Conservation (phyloP, 495 filamentous ascomycete species). For the Neurospora sp. region DNA sequence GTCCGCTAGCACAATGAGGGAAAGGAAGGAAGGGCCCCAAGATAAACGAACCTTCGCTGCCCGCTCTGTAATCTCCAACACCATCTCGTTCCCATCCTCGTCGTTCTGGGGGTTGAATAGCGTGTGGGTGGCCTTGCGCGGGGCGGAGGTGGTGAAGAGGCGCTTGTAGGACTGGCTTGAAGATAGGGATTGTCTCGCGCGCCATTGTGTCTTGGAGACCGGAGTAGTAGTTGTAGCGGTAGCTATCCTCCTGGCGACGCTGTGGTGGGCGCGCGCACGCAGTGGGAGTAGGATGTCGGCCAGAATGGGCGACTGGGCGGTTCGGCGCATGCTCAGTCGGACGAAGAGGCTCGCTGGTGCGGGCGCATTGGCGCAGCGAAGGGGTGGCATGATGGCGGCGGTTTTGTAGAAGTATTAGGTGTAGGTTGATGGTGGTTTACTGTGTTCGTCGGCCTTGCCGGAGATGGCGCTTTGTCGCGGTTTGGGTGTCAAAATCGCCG, state of each 20-base stretch:
- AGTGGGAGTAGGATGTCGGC: slow-evolving; percentile 25
- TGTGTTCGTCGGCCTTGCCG: slow-evolving; percentile 1
- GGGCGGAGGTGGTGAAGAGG: slow-evolving; percentile 22
- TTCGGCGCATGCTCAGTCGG: slow-evolving; percentile 25
- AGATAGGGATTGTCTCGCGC: not conserved
- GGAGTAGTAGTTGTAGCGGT: not conserved
- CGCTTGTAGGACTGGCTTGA: slow-evolving; percentile 4
- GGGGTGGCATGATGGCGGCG: slow-evolving; percentile 17
- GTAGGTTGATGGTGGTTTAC: not conserved
- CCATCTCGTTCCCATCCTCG: slow-evolving; percentile 74
- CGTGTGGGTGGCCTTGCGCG: slow-evolving; percentile 26
- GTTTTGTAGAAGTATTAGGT: not conserved
- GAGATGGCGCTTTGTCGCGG: not conserved
- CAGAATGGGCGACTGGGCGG: slow-evolving; percentile 17
- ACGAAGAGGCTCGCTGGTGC: slow-evolving; percentile 28
- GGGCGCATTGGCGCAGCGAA: slow-evolving; percentile 28
- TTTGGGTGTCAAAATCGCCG: not conserved
- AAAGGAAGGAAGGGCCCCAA: not conserved
- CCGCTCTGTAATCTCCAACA: slow-evolving; percentile 66
- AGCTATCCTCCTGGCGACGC: not conserved
- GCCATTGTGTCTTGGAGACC: not conserved
- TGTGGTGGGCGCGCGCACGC: slow-evolving; percentile 1
- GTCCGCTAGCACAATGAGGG: not conserved
- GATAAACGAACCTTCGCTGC: slow-evolving; percentile 58
- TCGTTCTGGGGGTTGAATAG: slow-evolving; percentile 56